Conservation (phyloP, 805 yeast genomes). For the Ogataea glucozyma region DNA sequence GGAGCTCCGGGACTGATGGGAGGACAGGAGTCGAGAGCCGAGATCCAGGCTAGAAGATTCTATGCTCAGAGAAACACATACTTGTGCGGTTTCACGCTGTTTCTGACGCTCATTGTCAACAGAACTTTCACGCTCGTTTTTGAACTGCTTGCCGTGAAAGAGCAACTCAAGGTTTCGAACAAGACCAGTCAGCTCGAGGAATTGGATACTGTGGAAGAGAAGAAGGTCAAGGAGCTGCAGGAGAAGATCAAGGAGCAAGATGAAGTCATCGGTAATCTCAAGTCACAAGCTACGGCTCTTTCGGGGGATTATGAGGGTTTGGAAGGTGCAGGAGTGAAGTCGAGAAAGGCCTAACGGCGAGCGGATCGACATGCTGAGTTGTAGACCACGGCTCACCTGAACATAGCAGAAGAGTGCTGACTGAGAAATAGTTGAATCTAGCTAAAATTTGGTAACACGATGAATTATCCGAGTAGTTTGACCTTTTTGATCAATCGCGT, state of each 20-base stretch:
- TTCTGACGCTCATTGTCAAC: conserved; percentile 79
- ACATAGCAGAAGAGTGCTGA: too few relatives aligned
- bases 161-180: conserved; percentile 37
- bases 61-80: conserved; percentile 97
- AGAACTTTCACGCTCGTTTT: conserved; percentile 82
- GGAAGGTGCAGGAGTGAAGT: conserved; percentile 4
- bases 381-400: too few relatives aligned
- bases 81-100: conserved; percentile 91
- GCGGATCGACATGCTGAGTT: too few relatives aligned
- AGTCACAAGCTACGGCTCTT: conserved; percentile 71
- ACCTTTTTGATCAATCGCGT: too few relatives aligned
- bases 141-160: conserved; percentile 68
- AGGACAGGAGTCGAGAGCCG: conserved; percentile 63
- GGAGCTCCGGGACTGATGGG: conserved; percentile 33
- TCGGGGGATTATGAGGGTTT: conserved; percentile 57
- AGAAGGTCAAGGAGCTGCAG: conserved; percentile 49
- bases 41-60: conserved; percentile 86
- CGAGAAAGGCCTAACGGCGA: background rate
- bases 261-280: conserved; percentile 62
- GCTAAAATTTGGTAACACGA: too few relatives aligned
- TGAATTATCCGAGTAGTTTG: too few relatives aligned
- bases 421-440: too few relatives aligned
- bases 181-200: conserved; percentile 15
- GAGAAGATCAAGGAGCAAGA: conserved; percentile 58
- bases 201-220: conserved; percentile 32